These are phyloP conservation scores for Ophiostoma ulmi DNA, from an alignment of 2,329 filamentous ascomycete genomes.

Conservation along the genomic window DNA sequence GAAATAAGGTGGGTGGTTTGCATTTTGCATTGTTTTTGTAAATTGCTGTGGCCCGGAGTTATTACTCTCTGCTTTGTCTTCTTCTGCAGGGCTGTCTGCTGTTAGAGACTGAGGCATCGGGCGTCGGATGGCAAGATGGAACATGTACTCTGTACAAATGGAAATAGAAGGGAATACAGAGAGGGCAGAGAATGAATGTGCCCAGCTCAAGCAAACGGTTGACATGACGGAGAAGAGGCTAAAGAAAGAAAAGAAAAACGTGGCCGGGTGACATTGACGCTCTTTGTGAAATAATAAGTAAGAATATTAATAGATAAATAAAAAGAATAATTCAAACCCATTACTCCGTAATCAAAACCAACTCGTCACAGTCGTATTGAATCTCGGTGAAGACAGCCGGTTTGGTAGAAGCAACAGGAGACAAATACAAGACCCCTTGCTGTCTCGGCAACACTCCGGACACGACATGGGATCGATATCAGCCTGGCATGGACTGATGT, in stretches of 20 bases:
- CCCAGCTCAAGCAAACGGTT: no score
- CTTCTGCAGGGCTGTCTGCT: neutral
- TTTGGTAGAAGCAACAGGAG: neutral
- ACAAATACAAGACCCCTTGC: neutral
- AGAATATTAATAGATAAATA: neutral
- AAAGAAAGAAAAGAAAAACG: neutral
- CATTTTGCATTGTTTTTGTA: neutral
- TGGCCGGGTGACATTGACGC: constrained; percentile 7
- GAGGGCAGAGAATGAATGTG: no score
- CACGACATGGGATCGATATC: constrained; percentile 7
- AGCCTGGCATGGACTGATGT: neutral
- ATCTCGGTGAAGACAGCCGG: neutral
- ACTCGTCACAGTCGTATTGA: constrained; percentile 9
- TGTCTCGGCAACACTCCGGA: constrained; percentile 7
- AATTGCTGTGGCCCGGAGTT: neutral
- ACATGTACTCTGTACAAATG: neutral
- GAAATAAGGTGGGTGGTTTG: no score
- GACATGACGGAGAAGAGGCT: neutral
- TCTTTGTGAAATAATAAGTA: neutral
- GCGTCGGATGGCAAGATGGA: neutral
- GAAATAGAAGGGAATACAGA: neutral
- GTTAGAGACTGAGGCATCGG: neutral
- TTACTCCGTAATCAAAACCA: constrained; percentile 1
- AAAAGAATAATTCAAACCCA: neutral
- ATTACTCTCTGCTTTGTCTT: neutral